phyloP scores from a whole-genome alignment of 148 eudicot genomes.

The Rhododendron simsii region DNA sequence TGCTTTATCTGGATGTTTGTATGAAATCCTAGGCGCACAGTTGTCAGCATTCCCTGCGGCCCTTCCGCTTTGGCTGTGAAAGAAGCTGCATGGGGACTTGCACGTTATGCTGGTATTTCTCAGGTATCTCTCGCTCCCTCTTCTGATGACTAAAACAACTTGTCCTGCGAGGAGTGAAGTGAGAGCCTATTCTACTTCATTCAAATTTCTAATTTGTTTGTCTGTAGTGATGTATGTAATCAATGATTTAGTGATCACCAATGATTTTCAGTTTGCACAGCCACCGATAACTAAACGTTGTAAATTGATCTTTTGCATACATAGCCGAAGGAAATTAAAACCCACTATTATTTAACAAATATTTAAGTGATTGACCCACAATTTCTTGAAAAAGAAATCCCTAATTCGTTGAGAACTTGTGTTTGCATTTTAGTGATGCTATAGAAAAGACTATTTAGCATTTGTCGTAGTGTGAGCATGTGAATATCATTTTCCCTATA shows the following conservation, averaged over 20 bases:
- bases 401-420: neutral
- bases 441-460: neutral
- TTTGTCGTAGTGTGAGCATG: neutral
- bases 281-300: neutral
- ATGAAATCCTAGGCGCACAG: slow-evolving; percentile 63
- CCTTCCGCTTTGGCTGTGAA: slow-evolving; percentile 97
- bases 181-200: neutral
- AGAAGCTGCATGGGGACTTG: slow-evolving; percentile 99
- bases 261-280: neutral
- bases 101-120: slow-evolving; percentile 96
- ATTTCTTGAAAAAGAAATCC: neutral
- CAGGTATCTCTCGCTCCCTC: slow-evolving; percentile 42
- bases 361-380: neutral
- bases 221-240: neutral
- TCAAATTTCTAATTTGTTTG: neutral
- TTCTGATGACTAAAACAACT: neutral
- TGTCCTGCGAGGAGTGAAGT: neutral
- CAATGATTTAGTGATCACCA: neutral
- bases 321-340: neutral
- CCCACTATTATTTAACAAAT: neutral
- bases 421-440: neutral
- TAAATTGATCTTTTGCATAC: neutral
- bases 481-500: neutral
- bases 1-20: neutral
- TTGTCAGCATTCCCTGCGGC: slow-evolving; percentile 92